A percentile compares a stretch with the other conserved stretches of the same genome.
Evolutionary conservation across 2,329 filamentous ascomycete species (phyloP).

Genomic region (Triangularia setosa): DNA sequence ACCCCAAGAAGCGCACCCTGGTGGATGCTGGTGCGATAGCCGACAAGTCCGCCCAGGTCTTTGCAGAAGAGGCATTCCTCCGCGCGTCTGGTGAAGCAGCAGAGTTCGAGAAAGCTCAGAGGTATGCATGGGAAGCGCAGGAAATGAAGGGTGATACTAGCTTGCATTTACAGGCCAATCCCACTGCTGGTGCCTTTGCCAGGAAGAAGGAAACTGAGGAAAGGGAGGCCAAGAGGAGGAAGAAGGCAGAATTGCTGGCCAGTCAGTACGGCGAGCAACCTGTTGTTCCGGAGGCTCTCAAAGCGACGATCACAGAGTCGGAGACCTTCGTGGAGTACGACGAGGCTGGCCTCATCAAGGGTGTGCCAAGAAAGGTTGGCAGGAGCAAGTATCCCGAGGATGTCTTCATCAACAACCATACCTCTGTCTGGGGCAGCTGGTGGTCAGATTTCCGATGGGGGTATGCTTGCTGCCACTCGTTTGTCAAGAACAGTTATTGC

Average conservation of each 20-base stretch:
- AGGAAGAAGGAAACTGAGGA: slow-evolving; percentile 78
- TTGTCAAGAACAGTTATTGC: slow-evolving; percentile 94
- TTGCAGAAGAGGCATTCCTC: slow-evolving; percentile 91
- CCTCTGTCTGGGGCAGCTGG: slow-evolving; percentile 92
- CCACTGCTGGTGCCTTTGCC: slow-evolving; percentile 82
- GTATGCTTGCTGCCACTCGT: slow-evolving; percentile 90
- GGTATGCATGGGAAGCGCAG: slow-evolving; percentile 93
- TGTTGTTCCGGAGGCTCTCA: slow-evolving; percentile 56
- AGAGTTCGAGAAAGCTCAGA: slow-evolving; percentile 85
- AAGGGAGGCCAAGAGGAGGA: slow-evolving; percentile 62
- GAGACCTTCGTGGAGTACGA: slow-evolving; percentile 94
- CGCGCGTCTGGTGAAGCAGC: slow-evolving; percentile 84
- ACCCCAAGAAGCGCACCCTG: slow-evolving; percentile 91
- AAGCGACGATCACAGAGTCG: slow-evolving; percentile 65
- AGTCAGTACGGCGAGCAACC: slow-evolving; percentile 46
- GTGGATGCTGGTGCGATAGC: slow-evolving; percentile 77
- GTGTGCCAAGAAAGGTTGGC: slow-evolving; percentile 68
- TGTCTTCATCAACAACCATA: slow-evolving; percentile 84
- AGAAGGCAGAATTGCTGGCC: slow-evolving; percentile 55
- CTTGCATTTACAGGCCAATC: slow-evolving; percentile 91
- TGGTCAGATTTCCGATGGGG: slow-evolving; percentile 96
- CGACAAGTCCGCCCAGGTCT: slow-evolving; percentile 75
- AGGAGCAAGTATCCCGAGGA: slow-evolving; percentile 94
- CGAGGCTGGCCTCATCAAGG: slow-evolving; percentile 83
- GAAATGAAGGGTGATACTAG: slow-evolving; percentile 74